Conservation (phyloP, 2,329 filamentous ascomycete genomes). For the Scorias spongiosa region DNA sequence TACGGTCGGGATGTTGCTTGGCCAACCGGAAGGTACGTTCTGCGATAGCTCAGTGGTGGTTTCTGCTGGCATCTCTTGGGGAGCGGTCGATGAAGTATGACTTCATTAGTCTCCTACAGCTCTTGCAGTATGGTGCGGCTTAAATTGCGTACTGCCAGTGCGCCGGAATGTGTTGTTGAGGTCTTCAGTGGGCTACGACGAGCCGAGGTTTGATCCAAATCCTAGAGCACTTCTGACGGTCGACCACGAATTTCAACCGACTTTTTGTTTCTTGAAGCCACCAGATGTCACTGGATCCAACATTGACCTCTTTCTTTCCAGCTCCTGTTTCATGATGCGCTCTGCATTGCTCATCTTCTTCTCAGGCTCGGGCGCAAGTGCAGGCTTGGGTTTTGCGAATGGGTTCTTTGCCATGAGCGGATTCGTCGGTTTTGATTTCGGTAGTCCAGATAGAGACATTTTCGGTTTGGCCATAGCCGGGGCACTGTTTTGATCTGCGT, state of each 20-base stretch:
- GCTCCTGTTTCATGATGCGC: slow-evolving; percentile 62
- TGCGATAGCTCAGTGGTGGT: too few species aligned
- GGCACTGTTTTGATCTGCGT: background rate
- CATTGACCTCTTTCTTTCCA: slow-evolving; percentile 24
- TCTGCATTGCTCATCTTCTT: slow-evolving; percentile 83
- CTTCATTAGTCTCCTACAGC: too few species aligned
- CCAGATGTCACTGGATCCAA: slow-evolving; percentile 14
- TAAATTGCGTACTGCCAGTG: too few species aligned
- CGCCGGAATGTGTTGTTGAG: too few species aligned
- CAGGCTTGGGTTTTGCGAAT: slow-evolving; percentile 48
- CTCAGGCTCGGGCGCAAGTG: slow-evolving; percentile 39
- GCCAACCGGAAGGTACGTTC: too few species aligned
- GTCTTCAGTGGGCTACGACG: too few species aligned
- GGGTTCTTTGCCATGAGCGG: slow-evolving; percentile 62
- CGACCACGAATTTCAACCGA: background rate
- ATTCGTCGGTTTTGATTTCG: slow-evolving; percentile 49
- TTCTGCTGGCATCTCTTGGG: too few species aligned
- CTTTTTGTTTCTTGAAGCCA: slow-evolving; percentile 10
- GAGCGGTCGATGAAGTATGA: too few species aligned
- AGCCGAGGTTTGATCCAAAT: too few species aligned
- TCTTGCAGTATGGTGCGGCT: too few species aligned
- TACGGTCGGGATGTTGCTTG: too few species aligned
- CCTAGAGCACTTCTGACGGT: too few species aligned
- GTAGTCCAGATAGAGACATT: slow-evolving; percentile 49
- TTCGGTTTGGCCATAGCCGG: slow-evolving; percentile 13